Percentiles rank a stretch among this genome's conserved stretches.
These are phyloP conservation scores for Trypanosoma vivax DNA, from an alignment of 208 protist species.

Conservation along the genomic window DNA sequence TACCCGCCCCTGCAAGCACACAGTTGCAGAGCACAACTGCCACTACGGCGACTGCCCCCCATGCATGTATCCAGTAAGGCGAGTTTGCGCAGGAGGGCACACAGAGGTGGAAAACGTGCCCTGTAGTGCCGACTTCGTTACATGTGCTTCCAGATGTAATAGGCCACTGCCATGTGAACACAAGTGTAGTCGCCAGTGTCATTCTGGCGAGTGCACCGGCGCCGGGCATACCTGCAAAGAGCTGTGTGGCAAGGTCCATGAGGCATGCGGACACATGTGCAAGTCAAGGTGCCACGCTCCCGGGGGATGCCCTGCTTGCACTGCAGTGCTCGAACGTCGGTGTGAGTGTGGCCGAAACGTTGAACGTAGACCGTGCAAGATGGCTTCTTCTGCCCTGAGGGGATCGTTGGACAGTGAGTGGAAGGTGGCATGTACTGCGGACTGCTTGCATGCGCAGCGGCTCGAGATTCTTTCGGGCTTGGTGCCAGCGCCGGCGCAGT, in stretches of 20 bases:
- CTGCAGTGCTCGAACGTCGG: constrained; percentile 18
- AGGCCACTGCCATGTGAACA: constrained; percentile 55
- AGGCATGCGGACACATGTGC: constrained; percentile 57
- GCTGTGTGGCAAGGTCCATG: constrained; percentile 27
- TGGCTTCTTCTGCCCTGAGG: constrained; percentile 19
- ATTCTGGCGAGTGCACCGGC: constrained; percentile 48
- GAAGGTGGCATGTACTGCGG: constrained; percentile 18
- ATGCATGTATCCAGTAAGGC: constrained; percentile 37
- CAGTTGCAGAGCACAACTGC: constrained; percentile 34
- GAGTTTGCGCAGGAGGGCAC: constrained; percentile 44
- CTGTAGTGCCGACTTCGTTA: constrained; percentile 26
- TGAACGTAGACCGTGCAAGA: constrained; percentile 33
- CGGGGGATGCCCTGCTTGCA: constrained; percentile 42
- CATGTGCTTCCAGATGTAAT: constrained; percentile 38
- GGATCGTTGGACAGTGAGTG: constrained; percentile 20
- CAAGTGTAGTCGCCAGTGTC: constrained; percentile 46
- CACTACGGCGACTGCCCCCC: constrained; percentile 72
- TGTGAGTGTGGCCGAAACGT: constrained; percentile 50
- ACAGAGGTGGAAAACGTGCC: constrained; percentile 16
- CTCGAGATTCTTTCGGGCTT: constrained; percentile 21
- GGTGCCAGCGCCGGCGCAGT: background rate
- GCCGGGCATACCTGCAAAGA: constrained; percentile 27
- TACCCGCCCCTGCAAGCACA: constrained; percentile 37
- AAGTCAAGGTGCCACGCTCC: constrained; percentile 38
- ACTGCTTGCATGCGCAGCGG: constrained; percentile 24